Base-by-base conservation (phyloP, 768 basidiomycete species). In the Ephemerocybe angulata region DNA sequence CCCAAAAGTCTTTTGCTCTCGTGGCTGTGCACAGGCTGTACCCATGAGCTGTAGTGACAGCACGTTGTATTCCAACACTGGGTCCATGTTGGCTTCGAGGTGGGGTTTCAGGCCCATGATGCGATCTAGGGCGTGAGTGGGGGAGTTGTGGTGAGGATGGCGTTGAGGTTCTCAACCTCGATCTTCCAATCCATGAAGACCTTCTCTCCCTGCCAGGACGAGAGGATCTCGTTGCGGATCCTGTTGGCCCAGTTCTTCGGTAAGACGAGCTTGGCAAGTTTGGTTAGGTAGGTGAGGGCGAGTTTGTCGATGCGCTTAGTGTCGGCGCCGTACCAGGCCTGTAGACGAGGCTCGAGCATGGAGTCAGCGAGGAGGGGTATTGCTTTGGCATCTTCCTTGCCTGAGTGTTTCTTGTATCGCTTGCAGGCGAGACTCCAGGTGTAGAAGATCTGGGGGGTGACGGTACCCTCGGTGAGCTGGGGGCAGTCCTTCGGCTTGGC, bases 141-240 rank as follows among this genome's bases (percentile, higher is more conserved):
- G 1, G 56, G 24, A n/a, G 56, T 41, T 17, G 57, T 52, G n/a
- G 35, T 55, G 5, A 60, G 48, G 27, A 62, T 53, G 6, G 61
- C 49, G 38, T 60, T 62, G 13, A 56, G 51, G 17, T 60, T 62
- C 35, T 64, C 60, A 2, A 64, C 25, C 42, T 61, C 42, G 38
- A 64, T 61, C 40, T 56, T 52, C 58, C 56, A 64, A 33, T 60
- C 51, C n/a, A 58, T 49, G 51, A 63, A 63, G 3, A 38, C n/a
- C 6, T 25, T 15, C 40, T 48, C n/a, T 24, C 50, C 56, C 33
- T 62, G 58, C 22, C 50, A 33, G 24, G 52, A 44, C 1, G 48
- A 46, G 22, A 61, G 42, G 25, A 61, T 60, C 28, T 47, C 12
- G 11, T 48, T 15, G 10, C 41, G 41, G 7, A 43, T n/a, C 41